A percentile compares a stretch with the other conserved stretches of the same genome.
phyloP scores from a whole-genome alignment of 257 asterid species.

The Salvia splendens region DNA sequence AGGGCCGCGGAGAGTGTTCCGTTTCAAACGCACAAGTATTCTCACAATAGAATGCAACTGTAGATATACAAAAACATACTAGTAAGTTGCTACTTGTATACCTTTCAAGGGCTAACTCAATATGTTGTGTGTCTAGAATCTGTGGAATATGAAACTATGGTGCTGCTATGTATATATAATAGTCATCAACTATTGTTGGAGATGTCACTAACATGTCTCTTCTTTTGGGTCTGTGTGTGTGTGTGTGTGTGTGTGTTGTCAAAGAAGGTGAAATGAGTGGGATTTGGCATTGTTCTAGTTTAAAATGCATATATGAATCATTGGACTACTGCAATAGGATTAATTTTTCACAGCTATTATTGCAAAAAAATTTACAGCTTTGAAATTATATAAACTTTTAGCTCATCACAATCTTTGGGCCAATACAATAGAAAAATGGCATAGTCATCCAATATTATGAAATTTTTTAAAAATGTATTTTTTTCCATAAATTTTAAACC shows the following conservation, averaged over 20 bases:
- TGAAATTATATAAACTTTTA: too few relatives aligned
- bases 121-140: neutral
- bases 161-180: neutral
- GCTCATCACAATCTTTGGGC: too few relatives aligned
- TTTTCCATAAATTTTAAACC: too few relatives aligned
- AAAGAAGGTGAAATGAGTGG: too few relatives aligned
- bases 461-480: too few relatives aligned
- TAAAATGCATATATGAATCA: too few relatives aligned
- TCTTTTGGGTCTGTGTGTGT: neutral
- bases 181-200: neutral
- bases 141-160: constrained; percentile 14
- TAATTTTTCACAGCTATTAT: too few relatives aligned
- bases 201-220: neutral
- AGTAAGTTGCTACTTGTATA: constrained; percentile 11
- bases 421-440: too few relatives aligned
- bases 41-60: constrained; percentile 29
- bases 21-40: constrained; percentile 37
- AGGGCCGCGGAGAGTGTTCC: constrained; percentile 44
- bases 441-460: too few relatives aligned
- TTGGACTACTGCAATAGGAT: too few relatives aligned
- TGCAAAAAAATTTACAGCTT: too few relatives aligned
- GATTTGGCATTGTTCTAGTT: too few relatives aligned
- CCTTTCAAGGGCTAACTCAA: neutral
- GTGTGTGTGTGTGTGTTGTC: neutral
- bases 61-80: constrained; percentile 29